phyloP scores from a whole-genome alignment of 2,329 filamentous ascomycete species.

The Macrophomina tecta region DNA sequence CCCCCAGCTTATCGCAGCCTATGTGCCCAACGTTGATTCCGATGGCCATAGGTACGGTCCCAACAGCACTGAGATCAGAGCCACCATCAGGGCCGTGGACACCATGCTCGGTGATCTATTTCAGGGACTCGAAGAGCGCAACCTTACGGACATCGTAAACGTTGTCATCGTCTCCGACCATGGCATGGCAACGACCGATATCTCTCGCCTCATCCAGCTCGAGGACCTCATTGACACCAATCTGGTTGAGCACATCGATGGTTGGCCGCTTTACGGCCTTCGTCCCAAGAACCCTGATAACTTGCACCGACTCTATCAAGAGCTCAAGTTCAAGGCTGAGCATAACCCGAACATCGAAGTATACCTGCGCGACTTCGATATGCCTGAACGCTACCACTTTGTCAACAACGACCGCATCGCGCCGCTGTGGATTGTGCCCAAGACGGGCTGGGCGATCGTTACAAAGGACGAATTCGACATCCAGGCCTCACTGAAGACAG shows the following conservation, averaged over 20 bases:
- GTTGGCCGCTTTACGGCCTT: slow-evolving; percentile 91
- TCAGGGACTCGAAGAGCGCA: slow-evolving; percentile 75
- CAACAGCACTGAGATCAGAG: slow-evolving; percentile 88
- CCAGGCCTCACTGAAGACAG: slow-evolving; percentile 67
- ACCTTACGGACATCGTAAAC: slow-evolving; percentile 89
- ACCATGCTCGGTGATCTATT: slow-evolving; percentile 80
- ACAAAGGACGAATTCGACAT: slow-evolving; percentile 80
- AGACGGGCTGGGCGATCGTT: slow-evolving; percentile 91
- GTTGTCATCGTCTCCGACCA: slow-evolving; percentile 97
- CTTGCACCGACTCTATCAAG: slow-evolving; percentile 70
- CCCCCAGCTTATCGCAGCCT: slow-evolving; percentile 90
- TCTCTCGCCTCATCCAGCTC: slow-evolving; percentile 79
- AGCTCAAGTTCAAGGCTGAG: slow-evolving; percentile 59
- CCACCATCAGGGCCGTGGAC: slow-evolving; percentile 81
- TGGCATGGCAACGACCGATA: slow-evolving; percentile 94
- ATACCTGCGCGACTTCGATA: slow-evolving; percentile 83
- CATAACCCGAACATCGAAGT: slow-evolving; percentile 78
- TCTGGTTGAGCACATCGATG: slow-evolving; percentile 83
- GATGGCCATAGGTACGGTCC: slow-evolving; percentile 90
- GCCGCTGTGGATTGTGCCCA: slow-evolving; percentile 91
- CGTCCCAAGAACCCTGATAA: slow-evolving; percentile 75
- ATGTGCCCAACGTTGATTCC: slow-evolving; percentile 89
- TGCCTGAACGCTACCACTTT: slow-evolving; percentile 95
- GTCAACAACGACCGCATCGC: slow-evolving; percentile 86
- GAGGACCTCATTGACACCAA: slow-evolving; percentile 83